phyloP scores from a whole-genome alignment of 306 rosid species.

The Cicer chorassanicum region DNA sequence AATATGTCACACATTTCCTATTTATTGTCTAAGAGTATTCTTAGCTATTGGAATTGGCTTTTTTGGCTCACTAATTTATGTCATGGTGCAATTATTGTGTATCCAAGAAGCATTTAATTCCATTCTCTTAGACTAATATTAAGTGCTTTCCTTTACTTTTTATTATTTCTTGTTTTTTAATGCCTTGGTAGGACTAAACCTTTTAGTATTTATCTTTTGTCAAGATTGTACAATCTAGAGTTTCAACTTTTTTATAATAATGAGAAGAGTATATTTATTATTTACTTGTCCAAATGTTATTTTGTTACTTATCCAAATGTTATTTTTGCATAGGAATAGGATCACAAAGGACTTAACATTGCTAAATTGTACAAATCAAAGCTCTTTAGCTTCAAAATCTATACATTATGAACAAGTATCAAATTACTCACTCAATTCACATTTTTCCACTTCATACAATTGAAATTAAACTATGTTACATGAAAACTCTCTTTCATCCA shows the following conservation, averaged over 20 bases:
- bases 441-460: slow-evolving; percentile 9
- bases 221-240: not conserved
- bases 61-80: not conserved
- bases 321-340: not conserved
- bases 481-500: slow-evolving; percentile 64
- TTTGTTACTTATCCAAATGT: too few relatives aligned
- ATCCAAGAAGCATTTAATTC: slow-evolving; percentile 17
- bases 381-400: slow-evolving; percentile 24
- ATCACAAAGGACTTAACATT: slow-evolving; percentile 1
- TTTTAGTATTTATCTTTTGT: not conserved
- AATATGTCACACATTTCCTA: not conserved
- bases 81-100: not conserved
- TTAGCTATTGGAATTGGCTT: not conserved
- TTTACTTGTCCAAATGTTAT: not conserved
- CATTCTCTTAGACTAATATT: slow-evolving; percentile 1
- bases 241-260: not conserved
- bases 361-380: slow-evolving; percentile 31
- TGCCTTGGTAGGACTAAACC: not conserved
- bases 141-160: not conserved
- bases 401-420: slow-evolving; percentile 28
- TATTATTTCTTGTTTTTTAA: not conserved
- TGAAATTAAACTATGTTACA: slow-evolving; percentile 27
- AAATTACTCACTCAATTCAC: slow-evolving; percentile 29
- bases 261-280: not conserved
- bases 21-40: not conserved